Conservation (phyloP, 352 stramenopile genomes). For the Pythium sukuiense region DNA sequence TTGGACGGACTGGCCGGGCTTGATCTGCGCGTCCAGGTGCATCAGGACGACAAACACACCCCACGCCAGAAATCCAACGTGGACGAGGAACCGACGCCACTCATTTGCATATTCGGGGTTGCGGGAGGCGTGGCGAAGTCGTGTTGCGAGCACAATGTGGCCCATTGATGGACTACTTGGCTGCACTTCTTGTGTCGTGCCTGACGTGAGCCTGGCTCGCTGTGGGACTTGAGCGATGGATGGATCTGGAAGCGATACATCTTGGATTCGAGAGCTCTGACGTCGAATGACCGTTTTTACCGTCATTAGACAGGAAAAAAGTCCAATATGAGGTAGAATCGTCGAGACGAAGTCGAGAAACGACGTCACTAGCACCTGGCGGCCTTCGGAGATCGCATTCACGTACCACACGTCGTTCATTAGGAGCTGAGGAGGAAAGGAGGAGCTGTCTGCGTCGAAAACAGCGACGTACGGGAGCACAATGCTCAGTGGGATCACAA, state of each 20-base stretch:
- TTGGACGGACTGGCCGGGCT: not conserved
- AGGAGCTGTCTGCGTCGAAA: not conserved
- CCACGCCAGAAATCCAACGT: conserved; percentile 2
- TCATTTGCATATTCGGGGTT: not conserved
- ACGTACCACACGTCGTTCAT: conserved; percentile 25
- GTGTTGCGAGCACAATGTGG: too few relatives aligned
- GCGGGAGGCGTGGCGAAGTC: too few relatives aligned
- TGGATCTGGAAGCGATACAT: too few relatives aligned
- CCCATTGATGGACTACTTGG: too few relatives aligned
- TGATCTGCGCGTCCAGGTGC: conserved; percentile 4
- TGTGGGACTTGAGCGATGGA: too few relatives aligned
- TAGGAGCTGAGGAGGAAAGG: conserved; percentile 1
- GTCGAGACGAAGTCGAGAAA: conserved; percentile 17
- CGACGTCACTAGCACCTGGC: conserved; percentile 25
- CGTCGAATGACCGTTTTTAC: too few relatives aligned
- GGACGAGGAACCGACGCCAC: not conserved
- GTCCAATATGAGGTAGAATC: conserved; percentile 7
- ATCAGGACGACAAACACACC: conserved; percentile 1
- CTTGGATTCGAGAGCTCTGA: too few relatives aligned
- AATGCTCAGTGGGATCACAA: conserved; percentile 27
- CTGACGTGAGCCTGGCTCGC: too few relatives aligned
- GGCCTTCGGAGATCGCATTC: conserved; percentile 11
- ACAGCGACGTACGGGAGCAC: conserved; percentile 9
- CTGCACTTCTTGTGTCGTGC: too few relatives aligned
- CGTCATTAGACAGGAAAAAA: too few relatives aligned